Base-by-base conservation (phyloP, 495 filamentous ascomycete species). In the Echria macrotheca region DNA sequence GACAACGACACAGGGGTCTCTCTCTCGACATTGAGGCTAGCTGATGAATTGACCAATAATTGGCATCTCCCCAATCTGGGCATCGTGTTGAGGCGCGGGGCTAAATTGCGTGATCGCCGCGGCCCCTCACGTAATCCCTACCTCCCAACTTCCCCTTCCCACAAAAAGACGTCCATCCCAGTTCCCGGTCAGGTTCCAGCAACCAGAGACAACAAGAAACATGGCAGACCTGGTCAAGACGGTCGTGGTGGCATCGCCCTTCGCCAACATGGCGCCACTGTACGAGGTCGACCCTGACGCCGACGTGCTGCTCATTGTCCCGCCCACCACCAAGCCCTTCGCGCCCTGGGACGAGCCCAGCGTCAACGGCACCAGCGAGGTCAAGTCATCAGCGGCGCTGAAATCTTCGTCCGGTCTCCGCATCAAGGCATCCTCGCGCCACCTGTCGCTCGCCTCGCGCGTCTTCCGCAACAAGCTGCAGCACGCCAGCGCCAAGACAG, bases 341-440 rank as follows among this genome's bases (percentile, higher is more conserved):
- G 53, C 58, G 18, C 55, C 55, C 1, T 57, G 53, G 53, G 36
- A 49, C n/a, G 25, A 37, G 0, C n/a, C 25, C 29, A 11, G 24
- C 8, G 17, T n/a, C 18, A 11, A 23, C 31, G 31, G 42, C 15
- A 36, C 44, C 11, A 19, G 17, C 24, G 12, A 15, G 14, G 25
- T 29, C 18, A 29, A 46, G 2, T 15, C 44, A 10, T 38, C 37
- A 8, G 22, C 21, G 4, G 21, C 47, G 2, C 23, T 57, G 22
- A 19, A 47, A 0, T 46, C 57, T 0, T 18, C 47, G 11, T 46
- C 56, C 0, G 59, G 54, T 3, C 47, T 66, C 22, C 58, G 60
- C 44, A 55, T 69, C 57, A 73, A 69, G 36, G 73, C 78, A 6
- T 81, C 75, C 11, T 76, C 76, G 1, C 72, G 69, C 24, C 74